Evolutionary conservation across 306 rosid genomes (phyloP).

Genomic region (Cucumis hystrix): DNA sequence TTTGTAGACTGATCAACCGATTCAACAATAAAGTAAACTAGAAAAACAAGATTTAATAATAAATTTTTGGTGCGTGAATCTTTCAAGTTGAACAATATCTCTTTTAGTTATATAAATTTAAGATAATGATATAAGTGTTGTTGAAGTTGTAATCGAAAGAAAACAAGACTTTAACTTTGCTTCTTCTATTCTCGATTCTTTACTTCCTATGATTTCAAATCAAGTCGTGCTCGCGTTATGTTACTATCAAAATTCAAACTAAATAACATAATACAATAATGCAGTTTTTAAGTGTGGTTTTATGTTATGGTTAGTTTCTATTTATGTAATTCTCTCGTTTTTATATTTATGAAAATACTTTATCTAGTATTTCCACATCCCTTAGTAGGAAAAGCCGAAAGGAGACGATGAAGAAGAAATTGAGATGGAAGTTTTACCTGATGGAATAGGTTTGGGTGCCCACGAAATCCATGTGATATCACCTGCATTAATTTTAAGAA

Average conservation of each 20-base stretch:
- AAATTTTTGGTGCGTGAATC: neutral
- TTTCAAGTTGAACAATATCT: neutral
- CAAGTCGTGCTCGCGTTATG: neutral
- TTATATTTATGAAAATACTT: neutral
- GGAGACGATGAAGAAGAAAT: neutral
- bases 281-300: neutral
- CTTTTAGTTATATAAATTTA: neutral
- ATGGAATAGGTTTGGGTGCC: constrained; percentile 58
- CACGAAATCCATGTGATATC: constrained; percentile 77
- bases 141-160: neutral
- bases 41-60: neutral
- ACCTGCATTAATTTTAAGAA: constrained; percentile 30
- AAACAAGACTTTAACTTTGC: neutral
- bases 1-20: neutral
- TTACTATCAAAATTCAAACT: neutral
- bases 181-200: neutral
- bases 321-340: neutral
- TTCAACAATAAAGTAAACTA: neutral
- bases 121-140: neutral
- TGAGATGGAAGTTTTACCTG: constrained; percentile 28
- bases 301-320: neutral
- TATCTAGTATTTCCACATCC: neutral
- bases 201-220: neutral
- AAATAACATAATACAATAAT: neutral
- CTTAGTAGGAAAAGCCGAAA: neutral